These are phyloP conservation scores for Alternaria viburni DNA, from an alignment of 2,329 filamentous ascomycete species.

Conservation along the genomic window DNA sequence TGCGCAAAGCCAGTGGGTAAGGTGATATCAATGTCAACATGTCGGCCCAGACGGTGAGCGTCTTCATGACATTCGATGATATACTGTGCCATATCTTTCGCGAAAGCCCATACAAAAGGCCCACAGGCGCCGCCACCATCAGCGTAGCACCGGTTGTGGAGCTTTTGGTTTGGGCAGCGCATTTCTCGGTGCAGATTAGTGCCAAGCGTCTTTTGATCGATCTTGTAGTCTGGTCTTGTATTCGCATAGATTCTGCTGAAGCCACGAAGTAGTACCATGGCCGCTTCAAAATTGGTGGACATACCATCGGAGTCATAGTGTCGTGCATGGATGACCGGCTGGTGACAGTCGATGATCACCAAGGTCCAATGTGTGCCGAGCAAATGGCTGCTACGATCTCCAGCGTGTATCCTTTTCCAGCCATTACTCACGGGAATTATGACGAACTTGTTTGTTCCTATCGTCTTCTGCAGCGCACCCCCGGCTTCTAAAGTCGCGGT, in stretches of 20 bases:
- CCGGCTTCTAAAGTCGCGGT: not conserved
- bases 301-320: not conserved
- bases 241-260: not conserved
- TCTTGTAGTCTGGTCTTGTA: not conserved
- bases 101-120: conserved; percentile 1
- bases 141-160: not conserved
- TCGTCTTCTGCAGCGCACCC: not conserved
- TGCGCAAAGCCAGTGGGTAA: not conserved
- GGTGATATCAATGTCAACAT: not conserved
- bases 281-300: not conserved
- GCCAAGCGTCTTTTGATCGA: not conserved
- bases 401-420: not conserved
- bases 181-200: not conserved
- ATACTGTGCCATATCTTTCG: conserved; percentile 2
- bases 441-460: not conserved
- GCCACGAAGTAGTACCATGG: not conserved
- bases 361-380: not conserved
- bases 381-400: not conserved
- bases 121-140: not conserved
- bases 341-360: conserved; percentile 3
- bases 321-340: not conserved
- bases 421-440: not conserved
- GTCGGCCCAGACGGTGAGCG: not conserved
- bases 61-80: conserved; percentile 1
- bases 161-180: not conserved